These are phyloP conservation scores for Solanum neorickii DNA, from an alignment of 257 asterid genomes.

Conservation along the genomic window DNA sequence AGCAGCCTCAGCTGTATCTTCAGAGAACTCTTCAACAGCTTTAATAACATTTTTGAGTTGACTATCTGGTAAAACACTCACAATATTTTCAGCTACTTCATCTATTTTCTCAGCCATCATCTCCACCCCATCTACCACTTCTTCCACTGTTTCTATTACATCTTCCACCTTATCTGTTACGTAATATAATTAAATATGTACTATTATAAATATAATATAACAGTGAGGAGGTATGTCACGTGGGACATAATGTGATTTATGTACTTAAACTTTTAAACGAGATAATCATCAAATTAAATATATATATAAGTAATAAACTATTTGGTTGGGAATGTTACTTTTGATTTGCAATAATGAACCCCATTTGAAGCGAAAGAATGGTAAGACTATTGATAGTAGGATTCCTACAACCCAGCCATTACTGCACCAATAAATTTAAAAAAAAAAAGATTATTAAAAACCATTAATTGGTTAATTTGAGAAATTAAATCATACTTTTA, in stretches of 20 bases:
- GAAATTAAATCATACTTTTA: neutral
- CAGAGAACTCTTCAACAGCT: constrained; percentile 36
- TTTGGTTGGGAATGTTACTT: constrained; percentile 22
- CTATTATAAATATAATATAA: too few relatives aligned
- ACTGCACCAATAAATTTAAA: neutral
- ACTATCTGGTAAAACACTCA: constrained; percentile 46
- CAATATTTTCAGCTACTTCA: constrained; percentile 34
- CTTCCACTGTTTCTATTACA: constrained; percentile 36
- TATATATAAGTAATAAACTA: neutral
- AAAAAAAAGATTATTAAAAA: neutral
- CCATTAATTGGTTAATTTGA: neutral
- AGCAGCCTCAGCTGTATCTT: constrained; percentile 40
- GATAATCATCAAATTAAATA: neutral
- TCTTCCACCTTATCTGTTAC: constrained; percentile 24
- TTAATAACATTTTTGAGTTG: constrained; percentile 22
- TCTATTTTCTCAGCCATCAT: constrained; percentile 50
- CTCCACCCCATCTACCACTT: constrained; percentile 48
- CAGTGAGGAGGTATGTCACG: too few relatives aligned
- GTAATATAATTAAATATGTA: neutral
- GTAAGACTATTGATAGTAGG: constrained; percentile 38
- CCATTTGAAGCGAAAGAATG: constrained; percentile 51
- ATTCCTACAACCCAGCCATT: constrained; percentile 68
- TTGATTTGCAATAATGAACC: constrained; percentile 53
- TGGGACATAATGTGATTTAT: too few relatives aligned
- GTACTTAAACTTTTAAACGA: too few relatives aligned